These are phyloP conservation scores for Penicillium sp. DNA, from an alignment of 2,329 filamentous ascomycete species.

Conservation along the genomic window DNA sequence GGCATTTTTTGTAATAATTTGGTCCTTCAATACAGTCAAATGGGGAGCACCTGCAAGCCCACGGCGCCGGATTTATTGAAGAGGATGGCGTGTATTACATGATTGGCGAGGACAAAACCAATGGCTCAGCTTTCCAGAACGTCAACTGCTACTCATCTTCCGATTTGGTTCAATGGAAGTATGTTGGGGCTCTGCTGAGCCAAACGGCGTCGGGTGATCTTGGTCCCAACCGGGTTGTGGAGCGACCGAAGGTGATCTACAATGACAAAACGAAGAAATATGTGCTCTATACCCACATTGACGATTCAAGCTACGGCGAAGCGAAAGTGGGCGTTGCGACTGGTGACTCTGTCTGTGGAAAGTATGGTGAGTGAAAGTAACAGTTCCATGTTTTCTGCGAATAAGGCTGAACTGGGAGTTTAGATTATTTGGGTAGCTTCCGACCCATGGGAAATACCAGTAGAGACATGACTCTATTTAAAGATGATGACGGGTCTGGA, in stretches of 20 bases:
- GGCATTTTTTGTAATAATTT: background rate
- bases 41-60: background rate
- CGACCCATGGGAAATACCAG: slow-evolving; percentile 56
- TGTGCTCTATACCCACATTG: slow-evolving; percentile 73
- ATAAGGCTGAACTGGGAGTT: background rate
- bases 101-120: slow-evolving; percentile 71
- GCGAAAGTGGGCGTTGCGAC: slow-evolving; percentile 69
- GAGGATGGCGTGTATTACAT: slow-evolving; percentile 66
- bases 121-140: slow-evolving; percentile 65
- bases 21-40: background rate
- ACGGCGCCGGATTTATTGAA: slow-evolving; percentile 51
- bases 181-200: slow-evolving; percentile 63
- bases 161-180: slow-evolving; percentile 68
- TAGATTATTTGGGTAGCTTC: slow-evolving; percentile 29
- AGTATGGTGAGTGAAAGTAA: slow-evolving; percentile 48
- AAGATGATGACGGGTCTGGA: slow-evolving; percentile 64
- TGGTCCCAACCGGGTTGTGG: slow-evolving; percentile 65
- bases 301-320: slow-evolving; percentile 63
- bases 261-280: slow-evolving; percentile 67
- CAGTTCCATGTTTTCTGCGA: slow-evolving; percentile 35
- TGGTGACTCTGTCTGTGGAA: slow-evolving; percentile 62
- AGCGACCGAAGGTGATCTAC: slow-evolving; percentile 70
- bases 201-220: slow-evolving; percentile 59
- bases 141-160: slow-evolving; percentile 70
- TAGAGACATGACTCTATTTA: slow-evolving; percentile 64